Percentiles rank a stretch among this genome's conserved stretches.
Conservation (phyloP, 352 stramenopile genomes). For the Aphanomyces invadans region DNA sequence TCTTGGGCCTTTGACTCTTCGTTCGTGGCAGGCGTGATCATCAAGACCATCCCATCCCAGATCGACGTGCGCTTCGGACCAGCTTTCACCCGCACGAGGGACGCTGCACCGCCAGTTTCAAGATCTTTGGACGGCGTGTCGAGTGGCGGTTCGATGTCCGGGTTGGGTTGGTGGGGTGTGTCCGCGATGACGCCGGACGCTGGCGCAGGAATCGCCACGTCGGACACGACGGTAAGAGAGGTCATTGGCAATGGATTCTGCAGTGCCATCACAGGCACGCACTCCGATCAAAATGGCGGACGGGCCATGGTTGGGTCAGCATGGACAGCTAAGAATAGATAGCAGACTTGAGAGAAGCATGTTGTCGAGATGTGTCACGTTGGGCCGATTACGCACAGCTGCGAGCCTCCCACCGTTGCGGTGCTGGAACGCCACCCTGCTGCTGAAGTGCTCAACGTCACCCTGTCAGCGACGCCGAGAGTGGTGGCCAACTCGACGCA, state of each 20-base stretch:
- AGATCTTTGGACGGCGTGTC: neutral
- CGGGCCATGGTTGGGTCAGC: too few species aligned
- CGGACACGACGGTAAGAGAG: neutral
- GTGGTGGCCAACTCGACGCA: neutral
- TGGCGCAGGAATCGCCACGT: neutral
- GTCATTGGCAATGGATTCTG: neutral
- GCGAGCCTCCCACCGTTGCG: too few species aligned
- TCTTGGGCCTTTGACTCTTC: neutral
- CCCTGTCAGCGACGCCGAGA: neutral
- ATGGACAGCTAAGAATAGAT: too few species aligned
- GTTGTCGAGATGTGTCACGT: too few species aligned
- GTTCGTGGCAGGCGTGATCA: conserved; percentile 1
- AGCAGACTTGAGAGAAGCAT: too few species aligned
- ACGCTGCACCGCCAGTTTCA: neutral
- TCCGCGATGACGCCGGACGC: neutral
- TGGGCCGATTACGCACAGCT: too few species aligned
- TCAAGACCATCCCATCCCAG: conserved; percentile 20
- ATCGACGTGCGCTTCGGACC: conserved; percentile 6
- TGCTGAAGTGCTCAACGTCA: neutral
- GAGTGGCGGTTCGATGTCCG: neutral
- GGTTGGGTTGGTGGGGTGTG: neutral
- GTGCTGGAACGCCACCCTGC: too few species aligned
- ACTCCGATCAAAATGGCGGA: neutral
- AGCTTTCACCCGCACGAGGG: conserved; percentile 4
- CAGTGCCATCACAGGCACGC: neutral